Evolutionary conservation across 768 basidiomycete species (phyloP).

Genomic region (Favolaschia claudopus): DNA sequence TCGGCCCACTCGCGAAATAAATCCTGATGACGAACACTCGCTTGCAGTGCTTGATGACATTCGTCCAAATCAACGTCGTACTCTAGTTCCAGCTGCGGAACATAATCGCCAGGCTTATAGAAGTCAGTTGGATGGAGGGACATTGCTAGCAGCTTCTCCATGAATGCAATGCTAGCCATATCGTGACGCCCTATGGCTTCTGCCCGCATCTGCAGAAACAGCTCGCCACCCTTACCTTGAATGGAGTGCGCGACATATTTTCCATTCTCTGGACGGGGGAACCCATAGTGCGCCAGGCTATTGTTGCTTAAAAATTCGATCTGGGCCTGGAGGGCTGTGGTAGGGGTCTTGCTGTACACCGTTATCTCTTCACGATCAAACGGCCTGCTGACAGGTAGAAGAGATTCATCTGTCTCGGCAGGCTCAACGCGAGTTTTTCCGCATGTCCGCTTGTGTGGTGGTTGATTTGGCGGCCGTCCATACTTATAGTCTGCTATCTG

Average conservation of each 20-base stretch:
- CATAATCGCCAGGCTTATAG: not conserved
- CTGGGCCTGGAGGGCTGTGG: not conserved
- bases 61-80: constrained; percentile 10
- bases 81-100: not conserved
- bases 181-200: constrained; percentile 6
- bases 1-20: not conserved
- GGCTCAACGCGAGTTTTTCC: not conserved
- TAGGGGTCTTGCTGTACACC: not conserved
- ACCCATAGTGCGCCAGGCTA: not conserved
- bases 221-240: not conserved
- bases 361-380: not conserved
- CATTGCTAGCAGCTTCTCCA: constrained; percentile 5
- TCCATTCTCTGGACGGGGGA: not conserved
- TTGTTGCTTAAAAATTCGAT: not conserved
- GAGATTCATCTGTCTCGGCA: not conserved
- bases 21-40: not conserved
- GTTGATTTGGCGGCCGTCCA: not conserved
- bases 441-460: not conserved
- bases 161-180: constrained; percentile 2
- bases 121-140: not conserved
- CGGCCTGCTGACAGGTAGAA: not conserved
- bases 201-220: constrained; percentile 2
- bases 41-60: not conserved
- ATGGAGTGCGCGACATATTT: constrained; percentile 5
- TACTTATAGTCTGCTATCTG: not conserved